phyloP scores from a whole-genome alignment of 805 yeast genomes.

The Lachancea dasiensis region DNA sequence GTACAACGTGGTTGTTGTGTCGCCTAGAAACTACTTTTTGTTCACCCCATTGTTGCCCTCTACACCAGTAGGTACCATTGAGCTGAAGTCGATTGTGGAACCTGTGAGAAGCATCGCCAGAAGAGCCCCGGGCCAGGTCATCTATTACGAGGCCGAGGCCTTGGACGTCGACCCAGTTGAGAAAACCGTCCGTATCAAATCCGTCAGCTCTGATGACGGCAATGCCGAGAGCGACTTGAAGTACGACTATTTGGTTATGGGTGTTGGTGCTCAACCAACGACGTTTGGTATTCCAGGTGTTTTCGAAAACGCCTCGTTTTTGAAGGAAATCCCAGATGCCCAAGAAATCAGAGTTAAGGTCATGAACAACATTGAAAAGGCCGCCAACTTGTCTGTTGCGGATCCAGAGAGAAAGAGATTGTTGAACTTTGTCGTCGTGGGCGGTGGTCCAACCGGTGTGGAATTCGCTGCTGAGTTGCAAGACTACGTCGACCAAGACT shows the following conservation, averaged over 20 bases:
- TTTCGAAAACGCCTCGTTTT: slow-evolving; percentile 75
- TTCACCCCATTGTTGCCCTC: slow-evolving; percentile 96
- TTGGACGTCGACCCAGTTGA: slow-evolving; percentile 68
- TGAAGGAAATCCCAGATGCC: slow-evolving; percentile 88
- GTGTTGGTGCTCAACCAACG: slow-evolving; percentile 93
- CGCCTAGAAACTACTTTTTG: slow-evolving; percentile 92
- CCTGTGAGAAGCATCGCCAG: slow-evolving; percentile 86
- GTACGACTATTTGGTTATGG: slow-evolving; percentile 83
- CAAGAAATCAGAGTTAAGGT: slow-evolving; percentile 74
- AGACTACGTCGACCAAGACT: slow-evolving; percentile 89
- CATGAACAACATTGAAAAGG: slow-evolving; percentile 86
- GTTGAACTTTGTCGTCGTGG: slow-evolving; percentile 85
- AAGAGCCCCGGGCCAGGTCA: slow-evolving; percentile 68
- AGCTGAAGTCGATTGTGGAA: slow-evolving; percentile 84
- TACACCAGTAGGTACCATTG: slow-evolving; percentile 90
- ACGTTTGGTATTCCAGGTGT: slow-evolving; percentile 96
- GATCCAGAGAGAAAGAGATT: slow-evolving; percentile 80
- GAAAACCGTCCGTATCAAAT: slow-evolving; percentile 59
- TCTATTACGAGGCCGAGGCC: slow-evolving; percentile 87
- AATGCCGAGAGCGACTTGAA: slow-evolving; percentile 42
- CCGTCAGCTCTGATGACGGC: slow-evolving; percentile 40
- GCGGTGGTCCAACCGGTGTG: slow-evolving; percentile 99
- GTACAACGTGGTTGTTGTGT: slow-evolving; percentile 83
- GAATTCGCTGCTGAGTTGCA: slow-evolving; percentile 95
- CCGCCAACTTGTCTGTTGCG: slow-evolving; percentile 64